Evolutionary conservation across 495 filamentous ascomycete genomes (phyloP).

Genomic region (Talaromyces borbonicus): DNA sequence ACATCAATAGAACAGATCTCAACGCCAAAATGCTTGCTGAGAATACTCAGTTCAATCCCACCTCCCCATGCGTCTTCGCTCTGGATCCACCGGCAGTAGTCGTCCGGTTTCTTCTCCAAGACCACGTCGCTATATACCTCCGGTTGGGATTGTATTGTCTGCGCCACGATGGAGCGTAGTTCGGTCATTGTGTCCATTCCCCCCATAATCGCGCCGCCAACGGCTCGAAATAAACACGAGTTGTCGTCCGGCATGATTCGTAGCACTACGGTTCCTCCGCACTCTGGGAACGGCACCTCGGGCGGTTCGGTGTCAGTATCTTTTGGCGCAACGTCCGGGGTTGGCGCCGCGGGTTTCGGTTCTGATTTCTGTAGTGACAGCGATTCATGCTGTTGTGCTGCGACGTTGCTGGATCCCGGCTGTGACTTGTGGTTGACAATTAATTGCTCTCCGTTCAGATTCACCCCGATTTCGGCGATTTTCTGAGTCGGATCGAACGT

Average conservation of each 20-base stretch:
- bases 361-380: conserved; percentile 10
- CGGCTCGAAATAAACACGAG: conserved; percentile 85
- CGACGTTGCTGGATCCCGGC: not conserved
- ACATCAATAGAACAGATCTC: conserved; percentile 85
- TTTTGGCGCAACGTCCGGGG: conserved; percentile 19
- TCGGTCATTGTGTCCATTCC: conserved; percentile 62
- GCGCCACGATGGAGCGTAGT: conserved; percentile 74
- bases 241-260: conserved; percentile 98
- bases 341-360: conserved; percentile 20
- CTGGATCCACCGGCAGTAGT: conserved; percentile 81
- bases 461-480: conserved; percentile 48
- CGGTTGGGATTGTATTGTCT: conserved; percentile 63
- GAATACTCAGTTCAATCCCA: conserved; percentile 76
- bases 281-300: conserved; percentile 53
- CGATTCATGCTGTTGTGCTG: conserved; percentile 12
- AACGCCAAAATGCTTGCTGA: conserved; percentile 75
- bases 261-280: conserved; percentile 60
- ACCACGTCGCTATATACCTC: conserved; percentile 64
- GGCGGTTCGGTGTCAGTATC: conserved; percentile 54
- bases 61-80: conserved; percentile 82
- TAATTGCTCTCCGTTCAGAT: conserved; percentile 73
- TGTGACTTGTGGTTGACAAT: conserved; percentile 53
- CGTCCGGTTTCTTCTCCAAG: conserved; percentile 60
- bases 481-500: conserved; percentile 32
- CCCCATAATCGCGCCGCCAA: conserved; percentile 67